Evolutionary conservation across 192 early-diverging fungal genomes (phyloP).

Genomic region (Lobosporangium transversale): DNA sequence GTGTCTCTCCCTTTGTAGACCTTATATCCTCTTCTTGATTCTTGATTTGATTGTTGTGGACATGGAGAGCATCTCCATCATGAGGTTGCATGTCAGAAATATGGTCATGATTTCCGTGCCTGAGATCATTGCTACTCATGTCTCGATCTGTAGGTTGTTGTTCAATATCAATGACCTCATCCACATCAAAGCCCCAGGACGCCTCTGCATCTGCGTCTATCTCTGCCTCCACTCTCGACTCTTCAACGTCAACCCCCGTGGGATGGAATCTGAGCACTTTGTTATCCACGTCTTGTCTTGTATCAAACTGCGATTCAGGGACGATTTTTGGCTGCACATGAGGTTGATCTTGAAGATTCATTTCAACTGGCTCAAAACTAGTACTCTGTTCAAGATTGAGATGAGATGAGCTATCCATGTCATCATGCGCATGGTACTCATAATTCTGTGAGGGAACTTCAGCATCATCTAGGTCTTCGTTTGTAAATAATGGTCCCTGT

Average conservation of each 20-base stretch:
- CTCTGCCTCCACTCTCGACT: no score
- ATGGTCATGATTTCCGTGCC: not conserved
- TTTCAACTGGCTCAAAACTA: not conserved
- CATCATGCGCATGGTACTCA: no score
- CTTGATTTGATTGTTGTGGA: no score
- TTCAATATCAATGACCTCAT: slow-evolving; percentile 13
- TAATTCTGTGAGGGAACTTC: no score
- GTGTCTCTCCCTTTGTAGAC: not conserved
- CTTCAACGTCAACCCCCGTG: not conserved
- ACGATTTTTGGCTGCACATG: not conserved
- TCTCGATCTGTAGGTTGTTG: not conserved
- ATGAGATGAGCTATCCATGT: no score
- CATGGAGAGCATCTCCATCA: not conserved
- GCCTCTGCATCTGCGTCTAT: slow-evolving; percentile 4
- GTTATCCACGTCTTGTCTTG: not conserved
- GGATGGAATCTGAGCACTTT: not conserved
- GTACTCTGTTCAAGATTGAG: no score
- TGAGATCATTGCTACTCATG: no score
- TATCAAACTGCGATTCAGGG: not conserved
- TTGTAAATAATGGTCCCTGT: not conserved
- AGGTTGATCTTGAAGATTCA: not conserved
- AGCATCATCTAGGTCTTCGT: no score
- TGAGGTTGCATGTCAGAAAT: not conserved
- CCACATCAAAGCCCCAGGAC: slow-evolving; percentile 41
- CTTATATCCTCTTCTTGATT: no score